Evolutionary conservation across 306 rosid species (phyloP).

Genomic region (Comarum palustre): DNA sequence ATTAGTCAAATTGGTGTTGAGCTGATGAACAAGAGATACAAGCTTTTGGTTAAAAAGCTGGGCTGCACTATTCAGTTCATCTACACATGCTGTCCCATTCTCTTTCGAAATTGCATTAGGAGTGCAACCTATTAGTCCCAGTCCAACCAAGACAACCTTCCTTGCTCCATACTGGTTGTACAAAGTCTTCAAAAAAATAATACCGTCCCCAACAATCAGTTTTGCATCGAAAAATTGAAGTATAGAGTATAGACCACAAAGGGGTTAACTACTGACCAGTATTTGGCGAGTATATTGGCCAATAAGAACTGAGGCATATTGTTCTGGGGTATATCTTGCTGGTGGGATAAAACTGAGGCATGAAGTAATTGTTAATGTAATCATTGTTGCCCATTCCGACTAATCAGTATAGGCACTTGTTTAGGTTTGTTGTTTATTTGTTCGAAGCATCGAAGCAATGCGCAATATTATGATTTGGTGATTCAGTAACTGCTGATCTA

Average conservation of each 20-base stretch:
- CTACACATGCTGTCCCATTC: constrained; percentile 33
- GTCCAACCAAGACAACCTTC: constrained; percentile 36
- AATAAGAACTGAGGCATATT: constrained; percentile 41
- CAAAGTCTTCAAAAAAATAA: constrained; percentile 28
- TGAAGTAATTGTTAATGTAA: constrained; percentile 54
- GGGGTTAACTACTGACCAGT: constrained; percentile 29
- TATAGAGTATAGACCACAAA: background rate
- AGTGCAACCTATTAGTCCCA: constrained; percentile 48
- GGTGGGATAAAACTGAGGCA: constrained; percentile 38
- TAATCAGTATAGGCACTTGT: constrained; percentile 55
- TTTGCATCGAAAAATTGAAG: background rate
- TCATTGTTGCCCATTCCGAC: constrained; percentile 57
- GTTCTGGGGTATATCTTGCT: constrained; percentile 29
- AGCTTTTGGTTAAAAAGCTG: constrained; percentile 41
- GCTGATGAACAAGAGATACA: constrained; percentile 24
- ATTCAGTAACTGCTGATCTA: constrained; percentile 35
- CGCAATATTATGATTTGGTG: constrained; percentile 30
- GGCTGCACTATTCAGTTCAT: constrained; percentile 28
- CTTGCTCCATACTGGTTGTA: constrained; percentile 41
- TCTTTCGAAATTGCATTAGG: constrained; percentile 33
- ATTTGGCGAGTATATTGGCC: constrained; percentile 27
- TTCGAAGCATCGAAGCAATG: constrained; percentile 22
- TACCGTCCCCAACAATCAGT: background rate
- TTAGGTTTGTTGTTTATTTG: constrained; percentile 9
- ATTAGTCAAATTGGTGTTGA: constrained; percentile 28